Percentiles rank a stretch among this genome's conserved stretches.
phyloP scores from a whole-genome alignment of 768 basidiomycete species.

The Pleurotus pulmonarius region DNA sequence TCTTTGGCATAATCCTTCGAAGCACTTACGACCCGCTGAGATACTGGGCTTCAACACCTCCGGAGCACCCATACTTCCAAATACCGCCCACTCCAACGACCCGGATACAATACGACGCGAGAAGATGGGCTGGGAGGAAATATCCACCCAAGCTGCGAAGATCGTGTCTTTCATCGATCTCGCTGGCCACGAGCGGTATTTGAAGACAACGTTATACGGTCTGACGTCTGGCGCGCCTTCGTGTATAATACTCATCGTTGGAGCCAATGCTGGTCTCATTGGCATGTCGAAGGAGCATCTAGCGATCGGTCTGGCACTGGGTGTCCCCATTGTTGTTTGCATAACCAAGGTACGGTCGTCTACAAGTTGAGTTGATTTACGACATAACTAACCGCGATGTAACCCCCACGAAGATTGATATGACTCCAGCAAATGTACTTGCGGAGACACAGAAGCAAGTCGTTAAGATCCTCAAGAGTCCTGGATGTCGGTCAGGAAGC shows the following conservation, averaged over 20 bases:
- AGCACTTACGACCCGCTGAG: constrained; percentile 29
- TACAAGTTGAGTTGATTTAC: no score
- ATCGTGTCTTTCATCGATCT: constrained; percentile 95
- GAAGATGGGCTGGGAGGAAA: constrained; percentile 95
- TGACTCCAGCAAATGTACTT: constrained; percentile 91
- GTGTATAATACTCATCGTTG: constrained; percentile 90
- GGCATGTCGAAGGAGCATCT: constrained; percentile 96
- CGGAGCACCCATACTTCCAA: constrained; percentile 78
- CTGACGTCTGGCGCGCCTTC: constrained; percentile 92
- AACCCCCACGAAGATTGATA: constrained; percentile 66
- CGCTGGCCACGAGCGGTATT: constrained; percentile 91
- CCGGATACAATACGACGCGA: constrained; percentile 70
- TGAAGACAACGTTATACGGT: constrained; percentile 93
- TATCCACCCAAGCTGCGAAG: constrained; percentile 83
- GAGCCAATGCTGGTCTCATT: constrained; percentile 89
- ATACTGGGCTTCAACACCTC: constrained; percentile 84
- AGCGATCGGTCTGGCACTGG: constrained; percentile 89
- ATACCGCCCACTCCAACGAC: constrained; percentile 50
- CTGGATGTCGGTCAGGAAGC: constrained; percentile 77
- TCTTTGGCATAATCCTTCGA: neutral
- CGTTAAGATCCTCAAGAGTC: constrained; percentile 86
- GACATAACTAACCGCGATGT: no score
- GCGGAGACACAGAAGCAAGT: constrained; percentile 93
- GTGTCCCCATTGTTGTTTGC: constrained; percentile 89
- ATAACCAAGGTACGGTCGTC: constrained; percentile 73